Conservation (phyloP, 495 filamentous ascomycete genomes). For the Niebla homalea region DNA sequence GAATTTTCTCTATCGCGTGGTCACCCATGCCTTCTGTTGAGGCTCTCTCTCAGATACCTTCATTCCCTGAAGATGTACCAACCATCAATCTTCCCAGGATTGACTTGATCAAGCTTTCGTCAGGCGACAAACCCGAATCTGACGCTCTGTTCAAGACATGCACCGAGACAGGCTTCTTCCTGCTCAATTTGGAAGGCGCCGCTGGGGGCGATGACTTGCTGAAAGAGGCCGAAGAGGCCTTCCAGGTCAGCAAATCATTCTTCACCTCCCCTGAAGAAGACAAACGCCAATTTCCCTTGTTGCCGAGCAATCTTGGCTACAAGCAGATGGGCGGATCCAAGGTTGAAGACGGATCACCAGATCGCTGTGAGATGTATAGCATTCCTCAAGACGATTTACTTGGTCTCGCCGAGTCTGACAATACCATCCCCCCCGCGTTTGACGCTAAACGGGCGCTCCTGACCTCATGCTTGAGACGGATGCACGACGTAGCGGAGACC, state of each 20-base stretch:
- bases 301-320: background rate
- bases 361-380: background rate
- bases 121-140: background rate
- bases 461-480: slow-evolving; percentile 8
- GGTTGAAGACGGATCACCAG: slow-evolving; percentile 2
- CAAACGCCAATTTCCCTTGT: background rate
- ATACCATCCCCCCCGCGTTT: background rate
- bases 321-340: slow-evolving; percentile 2
- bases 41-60: background rate
- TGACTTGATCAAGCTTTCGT: background rate
- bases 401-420: background rate
- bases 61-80: background rate
- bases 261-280: background rate
- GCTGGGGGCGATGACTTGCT: background rate
- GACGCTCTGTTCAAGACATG: background rate
- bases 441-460: background rate
- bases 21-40: background rate
- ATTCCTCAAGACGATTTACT: background rate
- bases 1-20: background rate
- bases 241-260: background rate
- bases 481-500: slow-evolving; percentile 35
- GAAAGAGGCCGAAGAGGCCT: background rate
- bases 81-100: background rate
- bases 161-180: background rate
- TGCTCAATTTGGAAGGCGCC: slow-evolving; percentile 1